Evolutionary conservation across 805 yeast species (phyloP).

Genomic region (Danielia reshetovae): DNA sequence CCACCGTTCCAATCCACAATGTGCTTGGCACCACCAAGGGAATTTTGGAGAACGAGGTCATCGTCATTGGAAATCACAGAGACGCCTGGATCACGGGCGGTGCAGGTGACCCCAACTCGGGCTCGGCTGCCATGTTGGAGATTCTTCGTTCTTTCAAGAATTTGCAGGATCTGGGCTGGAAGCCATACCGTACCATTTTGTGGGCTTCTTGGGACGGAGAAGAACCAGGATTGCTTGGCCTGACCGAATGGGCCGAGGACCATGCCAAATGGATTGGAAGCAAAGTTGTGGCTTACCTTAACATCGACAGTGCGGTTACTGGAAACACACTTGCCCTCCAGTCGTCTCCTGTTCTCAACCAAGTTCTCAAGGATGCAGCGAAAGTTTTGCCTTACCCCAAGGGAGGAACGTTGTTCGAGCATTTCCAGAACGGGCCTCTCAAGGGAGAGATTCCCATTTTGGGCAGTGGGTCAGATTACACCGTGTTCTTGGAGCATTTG

Average conservation of each 20-base stretch:
- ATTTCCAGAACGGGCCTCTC: slow-evolving; percentile 1
- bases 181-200: slow-evolving; percentile 7
- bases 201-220: slow-evolving; percentile 10
- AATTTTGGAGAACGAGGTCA: slow-evolving; percentile 5
- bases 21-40: slow-evolving; percentile 6
- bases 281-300: slow-evolving; percentile 8
- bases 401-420: slow-evolving; percentile 7
- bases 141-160: slow-evolving; percentile 4
- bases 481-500: slow-evolving; percentile 9
- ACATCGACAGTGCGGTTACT: slow-evolving; percentile 5
- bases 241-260: slow-evolving; percentile 11
- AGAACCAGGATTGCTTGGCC: slow-evolving; percentile 6
- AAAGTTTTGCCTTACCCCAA: slow-evolving; percentile 3
- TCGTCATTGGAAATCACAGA: slow-evolving; percentile 7
- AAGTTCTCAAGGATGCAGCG: slow-evolving; percentile 1
- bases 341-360: slow-evolving; percentile 4
- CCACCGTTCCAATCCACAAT: slow-evolving; percentile 6
- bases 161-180: slow-evolving; percentile 2
- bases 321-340: slow-evolving; percentile 4
- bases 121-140: slow-evolving; percentile 7
- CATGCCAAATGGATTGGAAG: slow-evolving; percentile 5
- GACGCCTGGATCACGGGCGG: slow-evolving; percentile 9
- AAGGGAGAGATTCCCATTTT: slow-evolving; percentile 4
- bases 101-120: slow-evolving; percentile 10
- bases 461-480: slow-evolving; percentile 9